A percentile compares a stretch with the other conserved stretches of the same genome.
Conservation (phyloP, 2,329 filamentous ascomycete genomes). For the Trichoderma afroharzianum region DNA sequence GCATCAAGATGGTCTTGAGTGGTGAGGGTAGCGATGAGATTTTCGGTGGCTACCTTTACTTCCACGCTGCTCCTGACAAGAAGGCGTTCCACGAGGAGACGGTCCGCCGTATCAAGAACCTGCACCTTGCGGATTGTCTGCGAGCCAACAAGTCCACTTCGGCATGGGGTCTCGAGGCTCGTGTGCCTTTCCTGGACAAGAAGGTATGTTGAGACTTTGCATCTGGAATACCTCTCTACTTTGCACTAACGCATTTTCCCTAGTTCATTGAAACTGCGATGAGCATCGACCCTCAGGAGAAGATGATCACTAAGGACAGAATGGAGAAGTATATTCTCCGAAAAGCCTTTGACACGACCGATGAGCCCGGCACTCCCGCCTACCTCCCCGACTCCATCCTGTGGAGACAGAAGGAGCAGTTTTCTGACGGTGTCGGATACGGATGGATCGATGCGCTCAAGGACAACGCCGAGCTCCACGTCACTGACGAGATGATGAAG, state of each 20-base stretch:
- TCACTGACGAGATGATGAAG: slow-evolving; percentile 97
- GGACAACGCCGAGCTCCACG: slow-evolving; percentile 83
- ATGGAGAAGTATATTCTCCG: slow-evolving; percentile 98
- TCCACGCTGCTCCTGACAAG: slow-evolving; percentile 89
- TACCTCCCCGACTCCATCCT: slow-evolving; percentile 97
- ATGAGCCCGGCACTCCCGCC: slow-evolving; percentile 73
- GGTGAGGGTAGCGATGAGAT: slow-evolving; percentile 98
- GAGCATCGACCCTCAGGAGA: slow-evolving; percentile 90
- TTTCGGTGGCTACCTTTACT: slow-evolving; percentile 97
- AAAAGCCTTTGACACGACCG: slow-evolving; percentile 92
- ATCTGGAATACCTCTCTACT: background rate
- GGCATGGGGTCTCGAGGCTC: slow-evolving; percentile 95
- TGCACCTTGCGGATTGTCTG: slow-evolving; percentile 93
- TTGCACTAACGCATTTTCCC: background rate
- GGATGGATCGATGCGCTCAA: slow-evolving; percentile 98
- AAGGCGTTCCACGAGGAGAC: slow-evolving; percentile 95
- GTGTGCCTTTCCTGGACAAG: slow-evolving; percentile 97
- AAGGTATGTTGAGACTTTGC: slow-evolving; percentile 40
- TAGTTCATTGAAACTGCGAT: slow-evolving; percentile 88
- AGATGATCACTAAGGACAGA: slow-evolving; percentile 86
- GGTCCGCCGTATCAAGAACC: slow-evolving; percentile 89
- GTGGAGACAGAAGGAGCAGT: slow-evolving; percentile 99
- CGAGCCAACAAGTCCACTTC: slow-evolving; percentile 99
- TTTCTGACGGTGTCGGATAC: slow-evolving; percentile 97
- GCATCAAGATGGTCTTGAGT: slow-evolving; percentile 98